A percentile compares a stretch with the other conserved stretches of the same genome.
Conservation (phyloP, 2,329 filamentous ascomycete genomes). For the Botrytis squamosa region DNA sequence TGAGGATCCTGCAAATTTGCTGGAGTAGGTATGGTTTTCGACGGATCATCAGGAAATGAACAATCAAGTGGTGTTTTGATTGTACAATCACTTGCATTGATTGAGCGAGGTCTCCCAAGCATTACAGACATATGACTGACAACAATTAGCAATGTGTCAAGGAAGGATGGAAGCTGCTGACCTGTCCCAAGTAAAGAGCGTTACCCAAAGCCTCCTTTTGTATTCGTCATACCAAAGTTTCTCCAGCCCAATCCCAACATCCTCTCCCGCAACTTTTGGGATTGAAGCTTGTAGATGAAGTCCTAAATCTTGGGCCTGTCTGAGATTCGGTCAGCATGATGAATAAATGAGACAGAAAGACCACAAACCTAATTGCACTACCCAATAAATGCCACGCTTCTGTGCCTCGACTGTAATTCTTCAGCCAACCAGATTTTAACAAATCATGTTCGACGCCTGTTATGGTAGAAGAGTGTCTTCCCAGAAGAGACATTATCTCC, state of each 20-base stretch:
- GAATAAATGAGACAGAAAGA: background rate
- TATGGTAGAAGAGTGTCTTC: slow-evolving; percentile 20
- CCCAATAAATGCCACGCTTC: slow-evolving; percentile 26
- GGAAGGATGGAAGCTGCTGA: background rate
- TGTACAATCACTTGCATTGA: slow-evolving; percentile 24
- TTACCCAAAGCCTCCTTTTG: slow-evolving; percentile 22
- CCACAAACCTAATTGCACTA: slow-evolving; percentile 19
- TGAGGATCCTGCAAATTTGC: background rate
- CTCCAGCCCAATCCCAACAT: background rate
- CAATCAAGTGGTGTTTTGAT: slow-evolving; percentile 21
- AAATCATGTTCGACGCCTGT: slow-evolving; percentile 25
- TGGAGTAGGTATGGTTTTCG: slow-evolving; percentile 9
- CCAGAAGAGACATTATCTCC: slow-evolving; percentile 24
- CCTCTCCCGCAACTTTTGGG: background rate
- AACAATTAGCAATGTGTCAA: background rate
- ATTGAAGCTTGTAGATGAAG: slow-evolving; percentile 20
- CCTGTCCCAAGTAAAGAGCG: slow-evolving; percentile 25
- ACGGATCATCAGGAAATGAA: slow-evolving; percentile 20
- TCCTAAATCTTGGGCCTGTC: slow-evolving; percentile 23
- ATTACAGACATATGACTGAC: slow-evolving; percentile 23
- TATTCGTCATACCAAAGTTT: slow-evolving; percentile 26
- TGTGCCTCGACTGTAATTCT: slow-evolving; percentile 24
- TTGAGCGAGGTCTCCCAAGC: slow-evolving; percentile 23
- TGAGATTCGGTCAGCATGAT: slow-evolving; percentile 9
- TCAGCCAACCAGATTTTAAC: slow-evolving; percentile 24